Percentiles rank a stretch among this genome's conserved stretches.
Conservation (phyloP, 805 yeast genomes). For the Candida glaebosa region DNA sequence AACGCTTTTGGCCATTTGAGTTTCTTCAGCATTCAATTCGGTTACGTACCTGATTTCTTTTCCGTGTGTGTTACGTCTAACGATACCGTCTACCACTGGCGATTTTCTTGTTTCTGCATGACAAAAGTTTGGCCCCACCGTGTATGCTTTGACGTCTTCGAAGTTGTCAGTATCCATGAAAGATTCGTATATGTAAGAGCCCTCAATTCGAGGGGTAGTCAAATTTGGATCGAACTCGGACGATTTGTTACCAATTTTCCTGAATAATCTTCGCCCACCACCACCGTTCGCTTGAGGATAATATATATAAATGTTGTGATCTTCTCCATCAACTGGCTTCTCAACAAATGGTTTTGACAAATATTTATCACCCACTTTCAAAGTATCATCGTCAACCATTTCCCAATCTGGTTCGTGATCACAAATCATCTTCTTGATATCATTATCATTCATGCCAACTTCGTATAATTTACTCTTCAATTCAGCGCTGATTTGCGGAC, state of each 20-base stretch:
- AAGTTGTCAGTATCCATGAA: constrained; percentile 98
- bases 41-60: constrained; percentile 93
- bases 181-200: constrained; percentile 87
- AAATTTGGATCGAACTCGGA: constrained; percentile 91
- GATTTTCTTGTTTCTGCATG: constrained; percentile 98
- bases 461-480: constrained; percentile 47
- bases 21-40: constrained; percentile 70
- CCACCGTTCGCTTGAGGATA: constrained; percentile 90
- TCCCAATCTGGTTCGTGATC: constrained; percentile 74
- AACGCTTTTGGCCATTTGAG: constrained; percentile 74
- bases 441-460: constrained; percentile 33
- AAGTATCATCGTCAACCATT: constrained; percentile 78
- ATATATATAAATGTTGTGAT: constrained; percentile 92
- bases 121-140: constrained; percentile 87
- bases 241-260: constrained; percentile 95
- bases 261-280: constrained; percentile 90
- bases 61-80: constrained; percentile 94
- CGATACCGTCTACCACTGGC: constrained; percentile 99
- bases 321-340: constrained; percentile 98
- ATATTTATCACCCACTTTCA: constrained; percentile 66
- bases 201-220: constrained; percentile 73
- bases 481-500: constrained; percentile 72
- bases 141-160: constrained; percentile 97
- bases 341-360: constrained; percentile 93
- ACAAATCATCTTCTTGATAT: constrained; percentile 62